Evolutionary conservation across 2,329 filamentous ascomycete species (phyloP), one percentile per base, ranked within the genome.

Genomic region (Ophiostoma ulmi): DNA sequence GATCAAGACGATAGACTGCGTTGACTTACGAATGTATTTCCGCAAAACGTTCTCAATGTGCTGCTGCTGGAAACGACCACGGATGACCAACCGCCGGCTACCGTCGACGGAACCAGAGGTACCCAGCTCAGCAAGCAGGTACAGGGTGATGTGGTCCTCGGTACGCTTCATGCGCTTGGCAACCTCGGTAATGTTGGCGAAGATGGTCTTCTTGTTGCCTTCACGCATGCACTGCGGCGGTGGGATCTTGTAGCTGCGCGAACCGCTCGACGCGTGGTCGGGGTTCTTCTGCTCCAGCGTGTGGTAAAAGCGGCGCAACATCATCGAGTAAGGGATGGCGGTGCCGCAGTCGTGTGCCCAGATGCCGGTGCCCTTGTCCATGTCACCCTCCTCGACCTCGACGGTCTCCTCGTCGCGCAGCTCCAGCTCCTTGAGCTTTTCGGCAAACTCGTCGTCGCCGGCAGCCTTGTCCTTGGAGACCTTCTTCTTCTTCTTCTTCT

Each of bases 141-240:
- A 98, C 77, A 94, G 91, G 69, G 93, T 98, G 75, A 99, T 91
- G 84, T 97, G 95, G 83, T 99, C 95, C 79, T 98, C 94, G 74
- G 92, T 94, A 81, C 95, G 89, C 90, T 99, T 99, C 94, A 99
- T 98, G 77, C 94, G 90, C 87, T 97, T 97, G 87, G 93, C 97
- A 78, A 99, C 98, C 80, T 99, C 95, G 80, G 93, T 89, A 79
- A 99, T 95, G 85, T 99, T 99, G 85, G 94, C 95, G 78, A 99
- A 99, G 78, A 99, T 97, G 74, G 95, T 99, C 90, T 97, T 97
- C 88, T 97, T 96, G 89, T 99, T 99, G 80, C 95, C 95, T 93
- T 99, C 95, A 84, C 95, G 94, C 79, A 98, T 89, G 84, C 95
- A 98, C 85, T 99, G 95, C 68, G 95, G 95, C 69, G 95, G 95